phyloP scores from a whole-genome alignment of 345 rosid genomes.

The Eucalyptus shirleyi region DNA sequence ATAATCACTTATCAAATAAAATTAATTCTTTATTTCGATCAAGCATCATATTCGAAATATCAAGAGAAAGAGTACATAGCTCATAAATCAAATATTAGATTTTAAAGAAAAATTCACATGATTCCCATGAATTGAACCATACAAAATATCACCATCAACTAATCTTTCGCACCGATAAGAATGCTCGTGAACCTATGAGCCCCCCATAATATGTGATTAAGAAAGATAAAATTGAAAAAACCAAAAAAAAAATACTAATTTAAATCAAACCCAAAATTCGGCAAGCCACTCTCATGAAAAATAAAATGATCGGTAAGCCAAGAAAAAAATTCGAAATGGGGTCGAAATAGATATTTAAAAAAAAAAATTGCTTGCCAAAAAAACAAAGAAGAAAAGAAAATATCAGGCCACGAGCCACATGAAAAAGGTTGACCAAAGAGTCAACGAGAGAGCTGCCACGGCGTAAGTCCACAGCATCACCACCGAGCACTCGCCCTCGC shows the following conservation, averaged over 20 bases:
- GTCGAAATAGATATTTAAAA: neutral
- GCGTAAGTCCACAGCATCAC: conserved; percentile 21
- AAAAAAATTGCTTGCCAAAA: neutral
- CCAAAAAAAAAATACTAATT: neutral
- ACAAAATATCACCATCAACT: neutral
- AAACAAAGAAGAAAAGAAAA: neutral
- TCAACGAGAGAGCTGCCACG: conserved; percentile 8
- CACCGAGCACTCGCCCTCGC: conserved; percentile 21
- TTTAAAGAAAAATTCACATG: neutral
- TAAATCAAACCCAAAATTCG: neutral
- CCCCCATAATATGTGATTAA: neutral
- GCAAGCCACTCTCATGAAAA: neutral
- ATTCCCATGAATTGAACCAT: neutral
- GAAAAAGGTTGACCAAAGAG: conserved; percentile 27
- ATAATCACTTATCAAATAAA: neutral
- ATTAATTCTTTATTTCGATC: neutral
- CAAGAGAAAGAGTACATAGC: neutral
- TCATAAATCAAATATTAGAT: neutral
- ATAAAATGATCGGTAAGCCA: neutral
- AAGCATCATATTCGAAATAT: neutral
- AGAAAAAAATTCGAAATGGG: neutral
- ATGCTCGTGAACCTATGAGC: neutral
- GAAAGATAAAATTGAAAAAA: neutral
- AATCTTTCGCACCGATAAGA: neutral
- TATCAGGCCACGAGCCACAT: conserved; percentile 14